Conservation (phyloP, 2,329 filamentous ascomycete species). For the Emergomyces pasteurianus region DNA sequence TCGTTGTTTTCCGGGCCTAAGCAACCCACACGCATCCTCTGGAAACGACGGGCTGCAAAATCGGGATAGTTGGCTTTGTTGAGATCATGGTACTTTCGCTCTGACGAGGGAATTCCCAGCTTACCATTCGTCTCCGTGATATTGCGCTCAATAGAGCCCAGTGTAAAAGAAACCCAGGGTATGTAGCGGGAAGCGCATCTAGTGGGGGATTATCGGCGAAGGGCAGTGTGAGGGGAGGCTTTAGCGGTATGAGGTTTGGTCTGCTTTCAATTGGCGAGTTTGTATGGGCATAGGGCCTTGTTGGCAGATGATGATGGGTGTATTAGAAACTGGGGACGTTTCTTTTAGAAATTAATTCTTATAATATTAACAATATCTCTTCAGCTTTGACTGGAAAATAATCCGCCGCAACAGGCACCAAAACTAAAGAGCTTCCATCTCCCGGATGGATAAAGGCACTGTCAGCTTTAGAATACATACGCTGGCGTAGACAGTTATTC, state of each 20-base stretch:
- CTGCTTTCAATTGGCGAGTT: not conserved
- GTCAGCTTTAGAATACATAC: too few species aligned
- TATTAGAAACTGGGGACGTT: not conserved
- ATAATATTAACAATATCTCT: not conserved
- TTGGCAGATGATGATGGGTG: too few species aligned
- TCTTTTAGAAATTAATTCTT: not conserved
- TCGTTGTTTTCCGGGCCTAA: not conserved
- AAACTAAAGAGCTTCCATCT: too few species aligned
- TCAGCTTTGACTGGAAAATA: not conserved
- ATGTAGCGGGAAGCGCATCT: not conserved
- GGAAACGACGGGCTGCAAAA: conserved; percentile 44
- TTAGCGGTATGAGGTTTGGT: not conserved
- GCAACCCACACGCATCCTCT: conserved; percentile 2
- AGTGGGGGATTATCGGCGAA: not conserved
- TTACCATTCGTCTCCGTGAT: not conserved
- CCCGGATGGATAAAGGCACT: too few species aligned
- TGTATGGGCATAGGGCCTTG: not conserved
- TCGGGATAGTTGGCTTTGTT: not conserved
- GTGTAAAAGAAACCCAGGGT: not conserved
- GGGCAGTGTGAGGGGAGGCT: not conserved
- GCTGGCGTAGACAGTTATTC: not conserved
- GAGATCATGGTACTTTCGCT: not conserved
- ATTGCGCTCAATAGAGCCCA: not conserved
- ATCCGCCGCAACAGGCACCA: too few species aligned
- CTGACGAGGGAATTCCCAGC: not conserved